These are phyloP conservation scores for Lizonia empirigonia DNA, from an alignment of 2,329 filamentous ascomycete species.

Conservation along the genomic window DNA sequence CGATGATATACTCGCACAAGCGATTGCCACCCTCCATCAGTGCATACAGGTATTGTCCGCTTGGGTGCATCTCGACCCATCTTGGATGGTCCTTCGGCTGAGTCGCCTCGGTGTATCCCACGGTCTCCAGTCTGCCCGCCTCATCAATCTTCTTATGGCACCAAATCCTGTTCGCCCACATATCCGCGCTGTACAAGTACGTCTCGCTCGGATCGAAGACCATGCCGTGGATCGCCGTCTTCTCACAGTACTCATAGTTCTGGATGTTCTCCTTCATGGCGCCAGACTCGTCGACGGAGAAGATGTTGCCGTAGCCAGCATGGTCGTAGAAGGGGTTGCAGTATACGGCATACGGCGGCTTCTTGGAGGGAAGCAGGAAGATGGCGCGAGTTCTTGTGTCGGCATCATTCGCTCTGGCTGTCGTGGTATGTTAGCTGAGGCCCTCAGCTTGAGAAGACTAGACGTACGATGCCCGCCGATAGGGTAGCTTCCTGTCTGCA, in stretches of 20 bases:
- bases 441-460: too few relatives aligned
- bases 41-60: conserved; percentile 78
- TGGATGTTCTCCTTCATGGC: conserved; percentile 69
- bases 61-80: conserved; percentile 85
- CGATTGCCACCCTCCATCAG: conserved; percentile 91
- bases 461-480: conserved; percentile 75
- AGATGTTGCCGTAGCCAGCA: conserved; percentile 81
- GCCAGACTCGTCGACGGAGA: conserved; percentile 64
- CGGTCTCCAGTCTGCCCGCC: conserved; percentile 67
- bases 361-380: conserved; percentile 79
- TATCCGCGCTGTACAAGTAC: conserved; percentile 79
- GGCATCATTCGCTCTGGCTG: conserved; percentile 69
- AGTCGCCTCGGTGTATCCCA: conserved; percentile 76
- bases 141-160: conserved; percentile 73
- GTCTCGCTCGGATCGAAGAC: conserved; percentile 76
- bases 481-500: conserved; percentile 72
- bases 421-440: conserved; percentile 11
- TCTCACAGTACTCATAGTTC: conserved; percentile 72
- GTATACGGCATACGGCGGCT: conserved; percentile 81
- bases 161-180: conserved; percentile 82
- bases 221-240: conserved; percentile 80
- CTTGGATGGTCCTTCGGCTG: conserved; percentile 76
- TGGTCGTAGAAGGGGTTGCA: conserved; percentile 90
- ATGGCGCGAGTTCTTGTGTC: conserved; percentile 86
- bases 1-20: conserved; percentile 80